Conservation (phyloP, 441 rosid genomes). For the Gossypium gossypioides region DNA sequence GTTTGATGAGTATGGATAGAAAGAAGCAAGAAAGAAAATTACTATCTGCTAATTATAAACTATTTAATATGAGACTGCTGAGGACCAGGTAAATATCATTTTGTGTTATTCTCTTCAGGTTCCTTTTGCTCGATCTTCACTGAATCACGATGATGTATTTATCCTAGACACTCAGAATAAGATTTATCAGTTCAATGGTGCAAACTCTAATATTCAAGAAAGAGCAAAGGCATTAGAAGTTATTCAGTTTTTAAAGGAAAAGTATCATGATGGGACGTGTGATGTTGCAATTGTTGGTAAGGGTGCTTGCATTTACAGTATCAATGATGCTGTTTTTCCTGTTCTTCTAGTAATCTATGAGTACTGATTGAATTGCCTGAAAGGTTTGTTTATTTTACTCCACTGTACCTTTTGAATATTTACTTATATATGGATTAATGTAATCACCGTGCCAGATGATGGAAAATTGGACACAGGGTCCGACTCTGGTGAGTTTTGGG, state of each 20-base stretch:
- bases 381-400: neutral
- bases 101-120: conserved; percentile 41
- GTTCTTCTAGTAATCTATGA: neutral
- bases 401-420: neutral
- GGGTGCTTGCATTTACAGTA: conserved; percentile 20
- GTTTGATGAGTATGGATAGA: neutral
- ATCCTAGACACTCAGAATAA: conserved; percentile 72
- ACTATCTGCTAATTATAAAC: conserved; percentile 8
- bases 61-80: conserved; percentile 12
- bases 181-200: conserved; percentile 95
- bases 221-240: conserved; percentile 98
- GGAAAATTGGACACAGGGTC: conserved; percentile 96
- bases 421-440: conserved; percentile 13
- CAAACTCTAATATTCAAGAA: conserved; percentile 95
- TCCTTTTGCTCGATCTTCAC: conserved; percentile 82
- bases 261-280: conserved; percentile 79
- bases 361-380: neutral
- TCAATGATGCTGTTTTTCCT: conserved; percentile 4
- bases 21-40: neutral
- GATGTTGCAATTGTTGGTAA: conserved; percentile 97
- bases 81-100: conserved; percentile 14
- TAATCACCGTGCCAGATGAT: conserved; percentile 51
- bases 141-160: conserved; percentile 98
- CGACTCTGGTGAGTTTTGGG: conserved; percentile 99
- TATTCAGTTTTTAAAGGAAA: conserved; percentile 88